Percentiles rank a stretch among this genome's conserved stretches.
Evolutionary conservation across 148 eudicot genomes (phyloP).

Genomic region (Dianthus caryophyllus): DNA sequence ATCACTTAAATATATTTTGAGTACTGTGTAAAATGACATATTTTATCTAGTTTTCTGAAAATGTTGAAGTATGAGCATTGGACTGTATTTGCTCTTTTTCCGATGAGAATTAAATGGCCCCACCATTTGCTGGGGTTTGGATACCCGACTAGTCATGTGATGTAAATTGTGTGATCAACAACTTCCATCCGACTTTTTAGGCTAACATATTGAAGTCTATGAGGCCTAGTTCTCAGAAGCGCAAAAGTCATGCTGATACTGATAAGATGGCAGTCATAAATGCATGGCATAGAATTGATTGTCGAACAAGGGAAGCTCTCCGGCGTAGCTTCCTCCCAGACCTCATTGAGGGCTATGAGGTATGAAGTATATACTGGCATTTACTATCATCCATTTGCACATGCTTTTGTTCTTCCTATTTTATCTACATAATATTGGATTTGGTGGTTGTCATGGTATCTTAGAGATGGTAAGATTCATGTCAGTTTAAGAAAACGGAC

Average conservation of each 20-base stretch:
- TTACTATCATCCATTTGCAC: not conserved
- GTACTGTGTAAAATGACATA: not conserved
- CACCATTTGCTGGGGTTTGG: not conserved
- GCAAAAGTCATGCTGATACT: slow-evolving; percentile 43
- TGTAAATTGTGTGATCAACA: not conserved
- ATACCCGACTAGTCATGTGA: not conserved
- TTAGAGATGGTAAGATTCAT: not conserved
- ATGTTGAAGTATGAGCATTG: not conserved
- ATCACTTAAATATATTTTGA: not conserved
- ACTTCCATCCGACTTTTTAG: slow-evolving; percentile 29
- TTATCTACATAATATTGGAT: not conserved
- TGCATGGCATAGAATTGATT: slow-evolving; percentile 91
- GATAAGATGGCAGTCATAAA: slow-evolving; percentile 72
- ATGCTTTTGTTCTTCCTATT: not conserved
- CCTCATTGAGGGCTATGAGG: slow-evolving; percentile 75
- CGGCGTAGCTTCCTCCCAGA: slow-evolving; percentile 72
- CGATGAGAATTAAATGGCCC: not conserved
- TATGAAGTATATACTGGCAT: slow-evolving; percentile 10
- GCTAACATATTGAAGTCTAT: slow-evolving; percentile 45
- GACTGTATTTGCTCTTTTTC: not conserved
- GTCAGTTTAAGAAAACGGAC: not conserved
- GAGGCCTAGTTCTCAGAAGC: slow-evolving; percentile 40
- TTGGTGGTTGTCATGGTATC: not conserved
- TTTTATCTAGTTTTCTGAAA: not conserved
- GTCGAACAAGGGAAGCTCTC: slow-evolving; percentile 87